phyloP scores from a whole-genome alignment of 2,329 filamentous ascomycete species.

The Clonostachys chloroleuca region DNA sequence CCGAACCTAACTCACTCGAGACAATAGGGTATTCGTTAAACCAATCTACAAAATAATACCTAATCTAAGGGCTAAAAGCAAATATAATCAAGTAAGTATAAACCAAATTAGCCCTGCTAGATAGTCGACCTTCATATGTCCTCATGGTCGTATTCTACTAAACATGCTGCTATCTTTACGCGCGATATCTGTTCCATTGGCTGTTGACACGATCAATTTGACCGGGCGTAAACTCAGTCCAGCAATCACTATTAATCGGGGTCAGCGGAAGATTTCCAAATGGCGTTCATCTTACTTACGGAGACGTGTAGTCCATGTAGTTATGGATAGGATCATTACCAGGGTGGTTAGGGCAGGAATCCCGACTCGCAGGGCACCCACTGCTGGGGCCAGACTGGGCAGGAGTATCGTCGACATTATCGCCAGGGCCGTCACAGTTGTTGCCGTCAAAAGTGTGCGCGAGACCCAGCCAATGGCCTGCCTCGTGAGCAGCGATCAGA shows the following conservation, averaged over 20 bases:
- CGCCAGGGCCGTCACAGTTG: slow-evolving; percentile 26
- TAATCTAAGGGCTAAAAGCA: too few species aligned
- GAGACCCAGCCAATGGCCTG: slow-evolving; percentile 43
- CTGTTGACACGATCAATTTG: slow-evolving; percentile 33
- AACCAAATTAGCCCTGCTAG: too few species aligned
- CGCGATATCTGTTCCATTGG: slow-evolving; percentile 28
- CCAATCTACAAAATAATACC: too few species aligned
- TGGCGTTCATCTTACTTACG: slow-evolving; percentile 3
- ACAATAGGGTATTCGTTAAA: too few species aligned
- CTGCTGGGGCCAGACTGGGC: slow-evolving; percentile 19
- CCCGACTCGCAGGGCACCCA: slow-evolving; percentile 29
- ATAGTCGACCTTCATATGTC: too few species aligned
- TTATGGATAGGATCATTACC: slow-evolving; percentile 29
- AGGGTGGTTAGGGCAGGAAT: slow-evolving; percentile 21
- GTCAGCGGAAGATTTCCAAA: slow-evolving; percentile 9
- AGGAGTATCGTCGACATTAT: slow-evolving; percentile 33
- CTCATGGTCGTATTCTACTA: too few species aligned
- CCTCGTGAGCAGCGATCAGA: slow-evolving; percentile 29
- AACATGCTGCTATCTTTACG: neutral
- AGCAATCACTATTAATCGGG: slow-evolving; percentile 27
- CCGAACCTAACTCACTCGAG: too few species aligned
- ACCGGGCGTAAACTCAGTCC: slow-evolving; percentile 34
- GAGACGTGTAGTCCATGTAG: slow-evolving; percentile 31
- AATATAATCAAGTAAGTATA: too few species aligned
- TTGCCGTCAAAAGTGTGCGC: slow-evolving; percentile 40